Conservation (phyloP, 2,329 filamentous ascomycete genomes). For the Tolypocladium tropicale region DNA sequence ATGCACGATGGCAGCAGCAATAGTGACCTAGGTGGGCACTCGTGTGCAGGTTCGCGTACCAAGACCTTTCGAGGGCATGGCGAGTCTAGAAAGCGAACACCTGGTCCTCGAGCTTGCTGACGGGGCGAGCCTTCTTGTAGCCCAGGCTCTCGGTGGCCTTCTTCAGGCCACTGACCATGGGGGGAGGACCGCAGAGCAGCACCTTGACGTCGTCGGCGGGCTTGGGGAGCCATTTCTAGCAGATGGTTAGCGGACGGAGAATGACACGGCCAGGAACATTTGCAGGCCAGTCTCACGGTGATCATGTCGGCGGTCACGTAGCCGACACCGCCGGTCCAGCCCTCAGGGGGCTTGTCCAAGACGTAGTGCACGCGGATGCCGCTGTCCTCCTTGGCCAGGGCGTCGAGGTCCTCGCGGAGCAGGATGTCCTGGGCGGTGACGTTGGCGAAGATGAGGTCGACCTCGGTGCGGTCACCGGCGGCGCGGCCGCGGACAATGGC, state of each 20-base stretch:
- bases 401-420: slow-evolving; percentile 82
- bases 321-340: slow-evolving; percentile 85
- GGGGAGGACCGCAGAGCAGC: slow-evolving; percentile 86
- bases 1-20: background rate
- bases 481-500: slow-evolving; percentile 76
- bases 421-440: slow-evolving; percentile 89
- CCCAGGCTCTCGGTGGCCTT: slow-evolving; percentile 84
- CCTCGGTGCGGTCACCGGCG: slow-evolving; percentile 72
- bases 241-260: background rate
- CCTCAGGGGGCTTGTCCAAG: slow-evolving; percentile 86
- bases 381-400: slow-evolving; percentile 64
- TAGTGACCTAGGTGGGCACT: background rate
- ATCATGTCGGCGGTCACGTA: slow-evolving; percentile 97
- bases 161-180: slow-evolving; percentile 96
- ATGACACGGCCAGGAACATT: background rate
- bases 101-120: slow-evolving; percentile 97
- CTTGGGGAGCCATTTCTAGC: slow-evolving; percentile 67
- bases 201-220: slow-evolving; percentile 85
- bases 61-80: background rate
- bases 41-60: background rate
- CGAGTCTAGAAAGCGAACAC: slow-evolving; percentile 72
- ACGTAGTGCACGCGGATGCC: slow-evolving; percentile 89
- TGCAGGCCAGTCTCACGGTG: slow-evolving; percentile 43
- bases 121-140: slow-evolving; percentile 83
- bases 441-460: slow-evolving; percentile 95